Percentiles rank a stretch among this genome's conserved stretches.
Evolutionary conservation across 192 early-diverging fungal species (phyloP).

Genomic region (Coemansia sp.): DNA sequence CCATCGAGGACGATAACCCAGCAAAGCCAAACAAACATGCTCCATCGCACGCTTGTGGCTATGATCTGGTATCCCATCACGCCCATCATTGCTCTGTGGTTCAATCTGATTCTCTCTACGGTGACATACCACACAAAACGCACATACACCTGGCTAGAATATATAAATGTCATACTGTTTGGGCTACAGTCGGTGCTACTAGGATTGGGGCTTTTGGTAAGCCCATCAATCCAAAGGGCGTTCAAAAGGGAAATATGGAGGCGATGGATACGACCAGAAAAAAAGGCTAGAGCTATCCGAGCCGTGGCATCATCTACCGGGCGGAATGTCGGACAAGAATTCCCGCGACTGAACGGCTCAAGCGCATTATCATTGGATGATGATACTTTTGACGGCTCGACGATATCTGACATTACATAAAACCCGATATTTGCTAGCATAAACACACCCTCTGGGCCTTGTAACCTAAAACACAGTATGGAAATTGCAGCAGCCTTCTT

Average conservation of each 20-base stretch:
- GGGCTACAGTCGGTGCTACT: slow-evolving; percentile 34
- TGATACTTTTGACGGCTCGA: background rate
- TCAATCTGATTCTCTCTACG: slow-evolving; percentile 24
- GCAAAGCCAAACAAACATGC: slow-evolving; percentile 11
- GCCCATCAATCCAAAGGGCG: slow-evolving; percentile 19
- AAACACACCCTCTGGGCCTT: too few species aligned
- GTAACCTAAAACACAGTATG: too few species aligned
- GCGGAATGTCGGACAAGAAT: background rate
- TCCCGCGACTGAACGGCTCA: background rate
- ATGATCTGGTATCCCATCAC: slow-evolving; percentile 48
- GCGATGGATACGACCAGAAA: background rate
- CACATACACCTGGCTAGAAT: slow-evolving; percentile 24
- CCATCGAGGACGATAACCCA: background rate
- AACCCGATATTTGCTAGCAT: background rate
- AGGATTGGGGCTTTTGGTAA: slow-evolving; percentile 35
- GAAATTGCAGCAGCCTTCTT: too few species aligned
- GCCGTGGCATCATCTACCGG: background rate
- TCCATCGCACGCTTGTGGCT: slow-evolving; percentile 22
- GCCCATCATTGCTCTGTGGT: slow-evolving; percentile 40
- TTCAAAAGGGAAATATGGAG: background rate
- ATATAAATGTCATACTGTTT: slow-evolving; percentile 26
- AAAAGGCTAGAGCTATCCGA: background rate
- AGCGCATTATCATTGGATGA: background rate
- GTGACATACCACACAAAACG: slow-evolving; percentile 23
- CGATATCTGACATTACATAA: background rate